Evolutionary conservation across 2,329 filamentous ascomycete species (phyloP).

Genomic region (Arthrocladium fulminans): DNA sequence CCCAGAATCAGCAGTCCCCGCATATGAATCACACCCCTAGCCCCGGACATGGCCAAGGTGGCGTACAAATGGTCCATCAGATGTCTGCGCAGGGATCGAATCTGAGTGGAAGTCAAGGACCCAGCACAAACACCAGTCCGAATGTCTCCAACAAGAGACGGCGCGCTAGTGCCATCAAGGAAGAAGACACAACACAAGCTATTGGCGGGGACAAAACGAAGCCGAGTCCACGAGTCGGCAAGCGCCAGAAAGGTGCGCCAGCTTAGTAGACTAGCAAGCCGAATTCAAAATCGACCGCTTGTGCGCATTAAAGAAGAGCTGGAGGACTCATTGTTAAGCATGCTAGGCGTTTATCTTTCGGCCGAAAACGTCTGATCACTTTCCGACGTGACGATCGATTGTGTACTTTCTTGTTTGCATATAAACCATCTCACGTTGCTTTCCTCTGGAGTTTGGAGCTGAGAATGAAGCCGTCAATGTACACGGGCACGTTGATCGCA

Average conservation of each 20-base stretch:
- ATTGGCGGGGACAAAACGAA: conserved; percentile 38
- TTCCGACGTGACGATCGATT: too few species aligned
- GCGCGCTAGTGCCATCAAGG: conserved; percentile 51
- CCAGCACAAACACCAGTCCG: conserved; percentile 55
- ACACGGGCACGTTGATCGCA: neutral
- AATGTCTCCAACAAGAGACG: conserved; percentile 51
- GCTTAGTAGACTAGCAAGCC: neutral
- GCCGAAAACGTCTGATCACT: too few species aligned
- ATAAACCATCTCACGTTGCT: neutral
- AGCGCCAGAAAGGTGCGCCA: conserved; percentile 37
- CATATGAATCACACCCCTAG: conserved; percentile 42
- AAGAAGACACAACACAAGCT: conserved; percentile 47
- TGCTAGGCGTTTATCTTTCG: neutral
- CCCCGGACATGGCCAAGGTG: conserved; percentile 38
- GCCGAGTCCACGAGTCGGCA: conserved; percentile 39
- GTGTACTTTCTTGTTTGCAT: neutral
- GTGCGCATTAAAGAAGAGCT: neutral
- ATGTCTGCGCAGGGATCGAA: conserved; percentile 49
- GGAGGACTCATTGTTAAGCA: neutral
- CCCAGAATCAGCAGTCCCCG: conserved; percentile 41
- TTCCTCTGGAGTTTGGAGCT: neutral
- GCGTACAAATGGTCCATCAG: conserved; percentile 48
- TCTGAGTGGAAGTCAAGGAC: conserved; percentile 39
- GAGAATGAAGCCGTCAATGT: neutral
- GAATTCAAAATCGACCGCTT: too few species aligned